Evolutionary conservation across 805 yeast genomes (phyloP).

Genomic region (Ogataea henricii): DNA sequence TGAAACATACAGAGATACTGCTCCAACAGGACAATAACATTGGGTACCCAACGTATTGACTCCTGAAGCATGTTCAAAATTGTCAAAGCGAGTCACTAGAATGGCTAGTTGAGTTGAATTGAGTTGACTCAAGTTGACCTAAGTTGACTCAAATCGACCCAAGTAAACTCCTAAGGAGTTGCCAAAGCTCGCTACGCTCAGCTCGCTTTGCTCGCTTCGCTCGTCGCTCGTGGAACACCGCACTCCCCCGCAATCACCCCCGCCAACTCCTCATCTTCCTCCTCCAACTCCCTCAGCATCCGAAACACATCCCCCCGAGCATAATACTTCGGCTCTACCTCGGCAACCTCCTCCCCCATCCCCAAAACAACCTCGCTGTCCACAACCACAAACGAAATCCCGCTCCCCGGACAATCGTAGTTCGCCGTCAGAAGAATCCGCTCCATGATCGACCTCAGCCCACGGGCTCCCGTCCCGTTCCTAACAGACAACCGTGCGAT

Average conservation of each 20-base stretch:
- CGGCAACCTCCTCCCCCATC: conserved; percentile 7
- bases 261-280: conserved; percentile 45
- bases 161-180: too few relatives aligned
- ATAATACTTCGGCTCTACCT: conserved; percentile 45
- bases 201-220: background rate
- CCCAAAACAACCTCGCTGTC: conserved; percentile 44
- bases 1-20: too few relatives aligned
- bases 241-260: conserved; percentile 35
- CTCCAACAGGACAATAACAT: too few relatives aligned
- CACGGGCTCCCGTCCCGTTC: conserved; percentile 65
- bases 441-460: conserved; percentile 57
- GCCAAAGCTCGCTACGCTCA: background rate
- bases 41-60: too few relatives aligned
- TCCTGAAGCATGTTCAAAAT: too few relatives aligned
- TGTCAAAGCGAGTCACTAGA: too few relatives aligned
- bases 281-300: conserved; percentile 42
- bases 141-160: too few relatives aligned
- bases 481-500: conserved; percentile 50
- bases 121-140: too few relatives aligned
- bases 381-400: conserved; percentile 50
- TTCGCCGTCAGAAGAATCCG: conserved; percentile 51
- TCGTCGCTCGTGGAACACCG: background rate
- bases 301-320: conserved; percentile 44
- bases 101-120: too few relatives aligned
- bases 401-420: conserved; percentile 62